These are phyloP conservation scores for Pythium rishiriense DNA, from an alignment of 352 stramenopile genomes.

Conservation along the genomic window DNA sequence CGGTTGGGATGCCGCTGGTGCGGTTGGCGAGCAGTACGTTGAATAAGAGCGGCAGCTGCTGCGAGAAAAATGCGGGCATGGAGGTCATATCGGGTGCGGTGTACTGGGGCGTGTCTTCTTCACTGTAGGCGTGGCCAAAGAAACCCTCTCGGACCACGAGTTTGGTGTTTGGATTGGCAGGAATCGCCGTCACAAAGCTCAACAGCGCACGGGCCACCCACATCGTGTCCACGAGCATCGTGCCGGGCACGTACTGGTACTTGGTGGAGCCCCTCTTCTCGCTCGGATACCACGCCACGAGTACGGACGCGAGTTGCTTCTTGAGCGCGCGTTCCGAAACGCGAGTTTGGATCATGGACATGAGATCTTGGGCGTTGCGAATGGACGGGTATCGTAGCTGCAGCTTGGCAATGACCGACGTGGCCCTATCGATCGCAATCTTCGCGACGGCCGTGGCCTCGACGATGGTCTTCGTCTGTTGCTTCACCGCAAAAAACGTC, in stretches of 20 bases:
- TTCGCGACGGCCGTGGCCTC: constrained; percentile 38
- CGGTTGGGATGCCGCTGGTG: neutral
- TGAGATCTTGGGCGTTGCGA: constrained; percentile 24
- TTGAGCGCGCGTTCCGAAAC: neutral
- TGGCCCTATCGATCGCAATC: constrained; percentile 28
- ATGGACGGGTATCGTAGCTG: constrained; percentile 30
- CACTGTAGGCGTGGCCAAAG: neutral
- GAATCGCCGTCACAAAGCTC: neutral
- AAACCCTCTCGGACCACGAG: constrained; percentile 6
- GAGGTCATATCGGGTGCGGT: neutral
- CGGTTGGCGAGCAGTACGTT: neutral
- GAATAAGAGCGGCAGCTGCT: constrained; percentile 19
- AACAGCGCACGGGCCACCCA: constrained; percentile 11
- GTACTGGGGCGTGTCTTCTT: neutral
- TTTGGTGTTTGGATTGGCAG: neutral
- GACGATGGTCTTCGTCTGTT: constrained; percentile 34
- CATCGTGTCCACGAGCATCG: neutral
- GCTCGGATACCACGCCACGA: neutral
- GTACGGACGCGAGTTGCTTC: neutral
- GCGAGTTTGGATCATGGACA: constrained; percentile 3
- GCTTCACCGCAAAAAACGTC: constrained; percentile 35
- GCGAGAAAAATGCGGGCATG: constrained; percentile 4
- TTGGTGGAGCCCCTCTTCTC: neutral
- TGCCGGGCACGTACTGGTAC: neutral
- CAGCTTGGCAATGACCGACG: constrained; percentile 21